Base-by-base conservation (phyloP, 2,329 filamentous ascomycete species). In the Arthrobotrys megalospora region DNA sequence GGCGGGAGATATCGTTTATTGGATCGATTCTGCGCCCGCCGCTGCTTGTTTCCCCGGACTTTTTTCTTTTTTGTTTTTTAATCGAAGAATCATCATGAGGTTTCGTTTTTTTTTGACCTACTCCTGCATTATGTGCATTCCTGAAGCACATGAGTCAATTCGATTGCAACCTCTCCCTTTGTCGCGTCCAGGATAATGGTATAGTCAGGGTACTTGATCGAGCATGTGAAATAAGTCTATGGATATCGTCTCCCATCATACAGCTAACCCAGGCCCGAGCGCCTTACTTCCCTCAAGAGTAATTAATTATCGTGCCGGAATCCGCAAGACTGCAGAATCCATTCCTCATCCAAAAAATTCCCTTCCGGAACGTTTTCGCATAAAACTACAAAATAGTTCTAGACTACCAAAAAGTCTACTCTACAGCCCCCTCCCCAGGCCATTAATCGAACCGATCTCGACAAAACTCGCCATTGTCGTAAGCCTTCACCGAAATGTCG, bases 321-420 rank as follows among this genome's bases (percentile, higher is more conserved):
- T 38, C 52, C 21, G 14, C 41, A 16, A 28, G n/a, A 16, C 12
- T 45, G 41, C 41, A 45, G 10, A 14, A n/a, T 16, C 6, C n/a
- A 6, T 19, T 16, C 34, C 12, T 14, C 41, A 45, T 3, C 41
- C 41, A 1, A 12, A 1, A 12, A 45, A 45, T 2, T 45, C 24
- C 14, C 50, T 38, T 43, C 65, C 65, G 65, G 65, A 47, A 28
- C 28, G 21, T 68, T 68, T 68, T 68, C 65, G 65, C 65, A 43
- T 38, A n/a, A 58, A 58, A n/a, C 24, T 28, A 28, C 24, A 28
- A 28, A 28, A 28, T 28, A 28, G 24, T 28, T 28, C 24, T 28
- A 28, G 24, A 28, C 24, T 28, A 28, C 24, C 24, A 28, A 28
- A 28, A 28, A 28, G 5, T 28, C 24, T 28, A 28, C 24, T 28